Evolutionary conservation across 75 land plant genomes (phyloP).

Genomic region (Ceratopteris richardii): DNA sequence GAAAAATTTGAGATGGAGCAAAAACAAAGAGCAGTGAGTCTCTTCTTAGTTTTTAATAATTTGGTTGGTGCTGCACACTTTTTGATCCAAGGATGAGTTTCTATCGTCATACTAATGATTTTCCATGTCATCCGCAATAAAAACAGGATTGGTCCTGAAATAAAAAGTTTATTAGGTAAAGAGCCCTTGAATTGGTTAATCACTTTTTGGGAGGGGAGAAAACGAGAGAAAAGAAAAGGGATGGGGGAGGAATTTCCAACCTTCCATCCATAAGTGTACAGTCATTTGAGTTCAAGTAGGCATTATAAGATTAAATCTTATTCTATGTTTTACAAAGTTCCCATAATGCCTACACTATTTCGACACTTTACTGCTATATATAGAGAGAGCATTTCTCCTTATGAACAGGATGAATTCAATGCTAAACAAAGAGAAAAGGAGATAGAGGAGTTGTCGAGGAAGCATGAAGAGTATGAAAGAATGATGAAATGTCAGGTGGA

Average conservation of each 20-base stretch:
- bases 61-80: neutral
- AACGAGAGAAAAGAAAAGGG: too few species aligned
- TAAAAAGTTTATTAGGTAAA: neutral
- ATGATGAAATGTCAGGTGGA: neutral
- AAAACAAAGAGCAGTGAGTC: slow-evolving; percentile 4
- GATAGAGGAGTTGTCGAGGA: slow-evolving; percentile 1
- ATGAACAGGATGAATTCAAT: slow-evolving; percentile 4
- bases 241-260: too few species aligned
- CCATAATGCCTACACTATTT: too few species aligned
- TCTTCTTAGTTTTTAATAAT: neutral
- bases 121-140: neutral
- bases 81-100: neutral
- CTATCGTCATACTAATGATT: neutral
- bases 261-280: too few species aligned
- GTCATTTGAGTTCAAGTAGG: too few species aligned
- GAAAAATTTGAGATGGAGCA: slow-evolving; percentile 7
- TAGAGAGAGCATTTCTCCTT: neutral
- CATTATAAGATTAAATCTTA: too few species aligned
- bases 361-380: too few species aligned
- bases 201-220: neutral
- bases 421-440: slow-evolving; percentile 12
- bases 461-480: slow-evolving; percentile 2
- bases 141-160: neutral
- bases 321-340: too few species aligned
- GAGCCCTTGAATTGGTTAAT: neutral